Percentiles rank a stretch among this genome's conserved stretches.
Conservation (phyloP, 2,329 filamentous ascomycete species). For the Catunica adiposa region DNA sequence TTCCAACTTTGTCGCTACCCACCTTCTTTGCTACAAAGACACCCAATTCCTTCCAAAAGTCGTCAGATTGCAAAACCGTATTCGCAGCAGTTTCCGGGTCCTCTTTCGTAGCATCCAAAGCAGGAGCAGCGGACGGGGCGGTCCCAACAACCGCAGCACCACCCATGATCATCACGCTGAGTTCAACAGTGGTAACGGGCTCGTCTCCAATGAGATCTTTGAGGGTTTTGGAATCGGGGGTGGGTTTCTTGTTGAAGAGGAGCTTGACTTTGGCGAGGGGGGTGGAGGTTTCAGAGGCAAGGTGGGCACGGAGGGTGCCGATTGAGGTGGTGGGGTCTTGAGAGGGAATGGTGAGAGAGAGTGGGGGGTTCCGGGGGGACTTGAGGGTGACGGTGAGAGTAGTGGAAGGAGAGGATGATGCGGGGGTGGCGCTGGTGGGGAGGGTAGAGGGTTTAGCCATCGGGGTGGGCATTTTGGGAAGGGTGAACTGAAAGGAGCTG, state of each 20-base stretch:
- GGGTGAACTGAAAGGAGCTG: constrained; percentile 40
- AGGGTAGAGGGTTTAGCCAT: constrained; percentile 31
- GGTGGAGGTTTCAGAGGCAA: constrained; percentile 46
- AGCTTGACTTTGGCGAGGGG: constrained; percentile 70
- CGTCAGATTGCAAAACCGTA: constrained; percentile 46
- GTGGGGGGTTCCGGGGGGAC: constrained; percentile 58
- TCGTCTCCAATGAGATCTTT: constrained; percentile 51
- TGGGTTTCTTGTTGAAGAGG: constrained; percentile 73
- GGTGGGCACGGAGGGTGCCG: constrained; percentile 57
- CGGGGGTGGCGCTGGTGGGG: not conserved
- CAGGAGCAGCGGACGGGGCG: constrained; percentile 20
- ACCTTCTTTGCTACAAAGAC: constrained; percentile 66
- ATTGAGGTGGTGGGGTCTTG: constrained; percentile 54
- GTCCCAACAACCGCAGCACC: constrained; percentile 34
- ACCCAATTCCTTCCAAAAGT: constrained; percentile 76
- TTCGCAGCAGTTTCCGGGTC: constrained; percentile 28
- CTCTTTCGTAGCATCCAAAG: constrained; percentile 16
- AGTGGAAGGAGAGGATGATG: constrained; percentile 15
- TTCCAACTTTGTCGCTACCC: constrained; percentile 50
- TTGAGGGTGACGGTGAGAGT: constrained; percentile 44
- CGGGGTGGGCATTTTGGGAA: constrained; percentile 47
- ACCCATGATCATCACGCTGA: constrained; percentile 77
- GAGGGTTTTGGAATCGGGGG: constrained; percentile 59
- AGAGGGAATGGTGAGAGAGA: constrained; percentile 49
- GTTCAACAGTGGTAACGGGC: constrained; percentile 32